phyloP scores from a whole-genome alignment of 2,329 filamentous ascomycete species.

The Scytalidium sp. region DNA sequence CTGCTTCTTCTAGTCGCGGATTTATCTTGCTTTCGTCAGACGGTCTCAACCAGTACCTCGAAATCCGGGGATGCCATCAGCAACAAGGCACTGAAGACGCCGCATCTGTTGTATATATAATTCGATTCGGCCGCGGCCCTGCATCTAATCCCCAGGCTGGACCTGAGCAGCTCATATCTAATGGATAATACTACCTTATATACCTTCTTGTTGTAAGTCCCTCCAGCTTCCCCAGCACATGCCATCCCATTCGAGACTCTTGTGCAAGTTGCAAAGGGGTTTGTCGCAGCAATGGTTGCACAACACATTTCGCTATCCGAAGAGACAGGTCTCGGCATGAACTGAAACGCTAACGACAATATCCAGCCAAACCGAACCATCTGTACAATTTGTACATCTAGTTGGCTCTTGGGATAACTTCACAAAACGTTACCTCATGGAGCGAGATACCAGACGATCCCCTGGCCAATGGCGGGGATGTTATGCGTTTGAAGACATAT shows the following conservation, averaged over 20 bases:
- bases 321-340: not conserved
- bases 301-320: too few relatives aligned
- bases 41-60: not conserved
- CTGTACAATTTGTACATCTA: slow-evolving; percentile 69
- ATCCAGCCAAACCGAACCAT: slow-evolving; percentile 55
- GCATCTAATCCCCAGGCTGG: not conserved
- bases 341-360: slow-evolving; percentile 9
- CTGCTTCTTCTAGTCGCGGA: too few relatives aligned
- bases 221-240: not conserved
- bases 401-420: slow-evolving; percentile 98
- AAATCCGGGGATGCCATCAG: not conserved
- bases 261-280: too few relatives aligned
- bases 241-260: not conserved
- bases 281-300: too few relatives aligned
- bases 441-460: slow-evolving; percentile 73
- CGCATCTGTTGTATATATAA: not conserved
- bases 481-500: slow-evolving; percentile 81
- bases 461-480: slow-evolving; percentile 81
- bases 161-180: not conserved
- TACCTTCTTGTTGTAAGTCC: not conserved
- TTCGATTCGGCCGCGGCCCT: not conserved
- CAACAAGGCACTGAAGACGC: not conserved
- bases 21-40: not conserved
- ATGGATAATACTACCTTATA: not conserved
- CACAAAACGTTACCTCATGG: slow-evolving; percentile 71